Conservation (phyloP, 2,329 filamentous ascomycete genomes). For the Arthrinium puccinioides region DNA sequence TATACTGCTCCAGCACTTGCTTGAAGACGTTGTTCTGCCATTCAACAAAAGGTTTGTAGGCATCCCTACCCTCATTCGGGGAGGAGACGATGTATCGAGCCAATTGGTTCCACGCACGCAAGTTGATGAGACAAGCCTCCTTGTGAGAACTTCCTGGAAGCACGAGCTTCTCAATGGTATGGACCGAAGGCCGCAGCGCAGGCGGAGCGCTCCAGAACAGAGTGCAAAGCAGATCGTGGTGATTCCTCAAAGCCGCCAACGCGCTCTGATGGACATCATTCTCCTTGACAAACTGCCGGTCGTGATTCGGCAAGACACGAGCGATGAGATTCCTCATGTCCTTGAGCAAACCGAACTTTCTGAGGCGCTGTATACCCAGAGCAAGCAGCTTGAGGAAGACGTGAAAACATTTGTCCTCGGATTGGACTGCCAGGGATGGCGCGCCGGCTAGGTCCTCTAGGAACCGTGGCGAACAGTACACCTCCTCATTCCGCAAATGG, state of each 20-base stretch:
- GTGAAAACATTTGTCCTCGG: slow-evolving; percentile 57
- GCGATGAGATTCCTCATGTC: slow-evolving; percentile 55
- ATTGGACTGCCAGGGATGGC: slow-evolving; percentile 41
- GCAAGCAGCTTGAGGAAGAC: slow-evolving; percentile 60
- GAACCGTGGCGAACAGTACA: slow-evolving; percentile 52
- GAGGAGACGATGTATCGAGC: slow-evolving; percentile 49
- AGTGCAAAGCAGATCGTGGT: slow-evolving; percentile 61
- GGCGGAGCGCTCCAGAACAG: slow-evolving; percentile 57
- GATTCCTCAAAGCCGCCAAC: slow-evolving; percentile 57
- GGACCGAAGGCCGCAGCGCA: slow-evolving; percentile 43
- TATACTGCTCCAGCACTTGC: slow-evolving; percentile 50
- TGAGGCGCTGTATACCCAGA: slow-evolving; percentile 46
- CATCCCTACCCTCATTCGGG: slow-evolving; percentile 27
- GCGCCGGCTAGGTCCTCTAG: slow-evolving; percentile 44
- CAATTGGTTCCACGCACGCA: slow-evolving; percentile 57
- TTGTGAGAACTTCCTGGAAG: slow-evolving; percentile 54
- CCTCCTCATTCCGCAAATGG: slow-evolving; percentile 59
- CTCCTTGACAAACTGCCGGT: slow-evolving; percentile 57
- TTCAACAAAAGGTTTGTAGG: slow-evolving; percentile 40
- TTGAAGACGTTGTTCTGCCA: slow-evolving; percentile 54
- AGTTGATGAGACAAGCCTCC: slow-evolving; percentile 57
- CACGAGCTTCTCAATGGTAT: slow-evolving; percentile 53
- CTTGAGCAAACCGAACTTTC: slow-evolving; percentile 39
- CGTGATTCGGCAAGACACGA: slow-evolving; percentile 58
- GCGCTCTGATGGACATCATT: slow-evolving; percentile 52